phyloP scores from a whole-genome alignment of 257 asterid genomes.

The Solanum raphanifolium region DNA sequence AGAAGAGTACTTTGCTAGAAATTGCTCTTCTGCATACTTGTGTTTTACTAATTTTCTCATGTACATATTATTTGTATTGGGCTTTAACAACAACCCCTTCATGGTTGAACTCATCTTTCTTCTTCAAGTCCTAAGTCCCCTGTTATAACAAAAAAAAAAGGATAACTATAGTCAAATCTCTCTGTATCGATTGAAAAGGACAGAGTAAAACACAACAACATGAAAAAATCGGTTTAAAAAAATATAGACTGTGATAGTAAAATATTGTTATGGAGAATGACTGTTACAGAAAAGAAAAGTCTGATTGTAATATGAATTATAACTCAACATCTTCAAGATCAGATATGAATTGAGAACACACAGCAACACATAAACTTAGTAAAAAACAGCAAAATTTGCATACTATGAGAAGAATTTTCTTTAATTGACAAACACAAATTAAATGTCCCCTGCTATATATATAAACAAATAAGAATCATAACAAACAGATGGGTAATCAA shows the following conservation, averaged over 20 bases:
- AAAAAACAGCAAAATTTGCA: neutral
- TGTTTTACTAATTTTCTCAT: conserved; percentile 26
- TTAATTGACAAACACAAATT: neutral
- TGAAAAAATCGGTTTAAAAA: neutral
- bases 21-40: conserved; percentile 18
- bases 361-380: neutral
- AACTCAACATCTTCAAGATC: neutral
- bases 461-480: neutral
- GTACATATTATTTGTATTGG: conserved; percentile 20
- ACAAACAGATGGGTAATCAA: neutral
- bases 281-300: neutral
- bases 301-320: neutral
- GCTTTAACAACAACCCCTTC: conserved; percentile 39
- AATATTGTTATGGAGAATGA: neutral
- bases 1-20: conserved; percentile 6
- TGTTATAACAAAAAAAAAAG: neutral
- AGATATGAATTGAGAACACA: neutral
- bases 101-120: conserved; percentile 29
- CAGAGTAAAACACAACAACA: neutral
- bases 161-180: neutral
- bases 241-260: rapidly evolving
- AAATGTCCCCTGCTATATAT: neutral
- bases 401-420: neutral
- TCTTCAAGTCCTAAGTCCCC: neutral
- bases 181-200: neutral